Evolutionary conservation across 805 yeast genomes (phyloP).

Genomic region (Kodamaea leandrae): DNA sequence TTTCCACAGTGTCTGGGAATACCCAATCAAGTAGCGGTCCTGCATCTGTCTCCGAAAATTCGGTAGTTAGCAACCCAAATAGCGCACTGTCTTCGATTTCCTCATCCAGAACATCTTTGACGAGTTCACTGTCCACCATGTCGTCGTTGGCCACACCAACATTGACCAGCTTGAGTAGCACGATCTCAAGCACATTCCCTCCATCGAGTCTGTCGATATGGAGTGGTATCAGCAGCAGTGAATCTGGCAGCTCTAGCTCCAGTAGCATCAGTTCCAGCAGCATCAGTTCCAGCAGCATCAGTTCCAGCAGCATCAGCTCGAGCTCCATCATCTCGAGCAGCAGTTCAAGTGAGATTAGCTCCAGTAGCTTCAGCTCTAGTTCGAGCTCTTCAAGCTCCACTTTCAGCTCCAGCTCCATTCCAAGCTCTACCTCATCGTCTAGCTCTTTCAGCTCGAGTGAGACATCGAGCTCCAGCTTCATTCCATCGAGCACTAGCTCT

Average conservation of each 20-base stretch:
- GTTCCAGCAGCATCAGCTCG: neutral
- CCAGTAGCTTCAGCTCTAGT: slow-evolving; percentile 1
- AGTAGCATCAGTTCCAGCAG: neutral
- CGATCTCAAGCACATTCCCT: slow-evolving; percentile 1
- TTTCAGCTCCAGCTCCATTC: neutral
- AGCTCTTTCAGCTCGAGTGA: slow-evolving; percentile 1
- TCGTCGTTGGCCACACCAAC: slow-evolving; percentile 10
- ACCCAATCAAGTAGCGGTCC: slow-evolving; percentile 1
- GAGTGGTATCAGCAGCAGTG: neutral
- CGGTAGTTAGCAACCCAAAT: neutral
- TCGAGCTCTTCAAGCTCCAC: slow-evolving; percentile 1
- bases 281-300: neutral
- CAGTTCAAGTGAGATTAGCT: slow-evolving; percentile 1
- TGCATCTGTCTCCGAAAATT: neutral
- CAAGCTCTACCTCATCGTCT: neutral
- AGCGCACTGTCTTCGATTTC: slow-evolving; percentile 1
- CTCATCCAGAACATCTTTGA: slow-evolving; percentile 3
- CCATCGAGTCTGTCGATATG: neutral
- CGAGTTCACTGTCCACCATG: slow-evolving; percentile 12
- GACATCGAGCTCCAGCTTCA: neutral
- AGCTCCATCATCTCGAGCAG: slow-evolving; percentile 1
- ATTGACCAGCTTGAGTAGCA: neutral
- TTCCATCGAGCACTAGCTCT: neutral
- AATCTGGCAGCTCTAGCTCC: too few species aligned
- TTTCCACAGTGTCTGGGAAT: slow-evolving; percentile 8